Evolutionary conservation across 495 filamentous ascomycete genomes (phyloP).

Genomic region (Massariosphaeria phaeospora): DNA sequence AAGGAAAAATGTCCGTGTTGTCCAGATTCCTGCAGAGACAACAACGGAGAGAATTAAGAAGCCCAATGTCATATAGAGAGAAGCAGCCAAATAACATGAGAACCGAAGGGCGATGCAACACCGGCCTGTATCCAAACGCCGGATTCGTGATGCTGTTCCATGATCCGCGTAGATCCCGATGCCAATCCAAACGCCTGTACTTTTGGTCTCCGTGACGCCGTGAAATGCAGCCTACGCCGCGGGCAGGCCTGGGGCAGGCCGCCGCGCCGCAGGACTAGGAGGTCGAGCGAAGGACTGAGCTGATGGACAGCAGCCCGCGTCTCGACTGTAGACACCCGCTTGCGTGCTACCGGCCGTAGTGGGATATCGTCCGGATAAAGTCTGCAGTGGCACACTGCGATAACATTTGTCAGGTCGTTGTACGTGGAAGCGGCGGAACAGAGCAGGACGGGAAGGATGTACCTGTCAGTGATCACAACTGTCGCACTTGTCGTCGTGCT

Average conservation of each 20-base stretch:
- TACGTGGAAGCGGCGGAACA: slow-evolving; percentile 1
- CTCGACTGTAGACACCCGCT: slow-evolving; percentile 25
- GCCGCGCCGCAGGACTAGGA: slow-evolving; percentile 19
- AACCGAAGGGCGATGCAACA: slow-evolving; percentile 30
- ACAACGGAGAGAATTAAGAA: neutral
- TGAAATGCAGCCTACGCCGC: slow-evolving; percentile 30
- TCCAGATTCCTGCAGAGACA: too few species aligned
- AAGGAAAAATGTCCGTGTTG: too few species aligned
- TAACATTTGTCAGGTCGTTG: slow-evolving; percentile 30
- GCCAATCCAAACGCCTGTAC: slow-evolving; percentile 33
- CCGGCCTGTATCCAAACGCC: slow-evolving; percentile 32
- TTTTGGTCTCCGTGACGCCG: slow-evolving; percentile 34
- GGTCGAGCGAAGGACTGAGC: slow-evolving; percentile 9
- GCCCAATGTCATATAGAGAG: neutral
- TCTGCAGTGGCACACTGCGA: slow-evolving; percentile 34
- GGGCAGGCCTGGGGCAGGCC: slow-evolving; percentile 3
- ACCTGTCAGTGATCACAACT: slow-evolving; percentile 36
- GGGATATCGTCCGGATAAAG: slow-evolving; percentile 35
- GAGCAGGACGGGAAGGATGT: slow-evolving; percentile 1
- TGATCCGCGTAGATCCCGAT: slow-evolving; percentile 24
- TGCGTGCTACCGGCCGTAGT: slow-evolving; percentile 34
- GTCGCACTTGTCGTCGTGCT: slow-evolving; percentile 41
- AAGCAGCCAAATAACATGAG: neutral
- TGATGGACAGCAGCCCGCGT: slow-evolving; percentile 25
- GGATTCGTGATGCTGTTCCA: slow-evolving; percentile 29